phyloP scores from a whole-genome alignment of 2,329 filamentous ascomycete species.

The Elsinoe fawcettii region DNA sequence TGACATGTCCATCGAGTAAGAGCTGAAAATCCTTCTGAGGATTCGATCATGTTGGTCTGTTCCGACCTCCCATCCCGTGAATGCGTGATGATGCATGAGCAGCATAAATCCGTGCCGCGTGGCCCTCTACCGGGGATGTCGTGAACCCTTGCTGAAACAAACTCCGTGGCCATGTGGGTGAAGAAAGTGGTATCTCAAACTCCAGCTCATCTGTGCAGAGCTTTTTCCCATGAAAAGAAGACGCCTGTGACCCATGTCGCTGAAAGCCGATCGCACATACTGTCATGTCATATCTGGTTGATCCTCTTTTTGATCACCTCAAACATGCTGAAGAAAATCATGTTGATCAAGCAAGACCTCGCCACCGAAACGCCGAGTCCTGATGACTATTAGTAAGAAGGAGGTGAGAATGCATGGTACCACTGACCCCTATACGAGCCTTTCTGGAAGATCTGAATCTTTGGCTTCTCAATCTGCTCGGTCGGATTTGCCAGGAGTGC shows the following conservation, averaged over 20 bases:
- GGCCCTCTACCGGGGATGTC: conserved; percentile 15
- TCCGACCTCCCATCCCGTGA: neutral
- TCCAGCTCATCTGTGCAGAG: conserved; percentile 11
- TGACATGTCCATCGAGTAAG: neutral
- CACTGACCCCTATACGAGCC: conserved; percentile 67
- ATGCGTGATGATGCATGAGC: conserved; percentile 5
- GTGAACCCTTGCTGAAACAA: conserved; percentile 2
- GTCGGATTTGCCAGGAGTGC: conserved; percentile 65
- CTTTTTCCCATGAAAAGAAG: conserved; percentile 10
- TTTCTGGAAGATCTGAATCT: conserved; percentile 68
- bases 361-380: conserved; percentile 71
- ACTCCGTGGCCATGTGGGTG: conserved; percentile 1
- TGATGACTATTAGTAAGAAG: conserved; percentile 19
- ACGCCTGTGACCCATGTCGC: conserved; percentile 12
- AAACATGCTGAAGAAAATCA: conserved; percentile 84
- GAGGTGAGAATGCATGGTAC: neutral
- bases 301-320: conserved; percentile 65
- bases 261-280: conserved; percentile 15
- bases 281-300: conserved; percentile 26
- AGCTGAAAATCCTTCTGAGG: neutral
- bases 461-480: conserved; percentile 53
- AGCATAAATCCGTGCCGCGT: conserved; percentile 10
- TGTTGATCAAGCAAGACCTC: conserved; percentile 74
- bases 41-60: neutral
- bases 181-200: conserved; percentile 12